Evolutionary conservation across 257 asterid species (phyloP).

Genomic region (Solanum lignicaule): DNA sequence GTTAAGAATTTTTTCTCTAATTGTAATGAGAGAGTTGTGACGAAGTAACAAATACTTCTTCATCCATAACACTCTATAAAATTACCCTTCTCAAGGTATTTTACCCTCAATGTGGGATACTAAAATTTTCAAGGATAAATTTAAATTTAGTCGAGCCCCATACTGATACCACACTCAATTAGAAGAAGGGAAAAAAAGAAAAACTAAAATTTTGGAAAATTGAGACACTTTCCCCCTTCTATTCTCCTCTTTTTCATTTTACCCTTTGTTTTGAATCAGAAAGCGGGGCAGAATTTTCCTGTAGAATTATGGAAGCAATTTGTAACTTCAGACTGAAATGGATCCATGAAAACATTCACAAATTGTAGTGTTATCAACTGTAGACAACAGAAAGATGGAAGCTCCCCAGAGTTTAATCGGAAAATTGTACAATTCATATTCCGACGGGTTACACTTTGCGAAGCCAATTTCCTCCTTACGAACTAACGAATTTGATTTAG

Average conservation of each 20-base stretch:
- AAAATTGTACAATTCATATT: constrained; percentile 38
- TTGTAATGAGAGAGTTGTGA: not conserved
- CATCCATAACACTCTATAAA: not conserved
- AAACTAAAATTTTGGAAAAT: not conserved
- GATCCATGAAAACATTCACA: not conserved
- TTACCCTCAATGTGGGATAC: not conserved
- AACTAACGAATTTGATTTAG: constrained; percentile 77
- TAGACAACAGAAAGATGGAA: constrained; percentile 31
- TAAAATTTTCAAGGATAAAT: not conserved
- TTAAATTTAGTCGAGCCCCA: not conserved
- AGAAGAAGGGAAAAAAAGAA: not conserved
- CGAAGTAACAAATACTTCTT: not conserved
- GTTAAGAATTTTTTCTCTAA: too few species aligned
- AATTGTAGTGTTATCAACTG: not conserved
- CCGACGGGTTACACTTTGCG: constrained; percentile 61
- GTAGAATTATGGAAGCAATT: not conserved
- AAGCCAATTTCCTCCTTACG: constrained; percentile 42
- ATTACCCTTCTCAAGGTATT: not conserved
- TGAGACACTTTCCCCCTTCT: not conserved
- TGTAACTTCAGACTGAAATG: not conserved
- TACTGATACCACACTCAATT: not conserved
- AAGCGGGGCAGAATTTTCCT: not conserved
- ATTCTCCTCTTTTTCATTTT: not conserved
- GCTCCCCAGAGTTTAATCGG: constrained; percentile 42
- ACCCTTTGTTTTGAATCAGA: not conserved